Base-by-base conservation (phyloP, 192 early-diverging fungal genomes). In the Funneliformis geosporum region DNA sequence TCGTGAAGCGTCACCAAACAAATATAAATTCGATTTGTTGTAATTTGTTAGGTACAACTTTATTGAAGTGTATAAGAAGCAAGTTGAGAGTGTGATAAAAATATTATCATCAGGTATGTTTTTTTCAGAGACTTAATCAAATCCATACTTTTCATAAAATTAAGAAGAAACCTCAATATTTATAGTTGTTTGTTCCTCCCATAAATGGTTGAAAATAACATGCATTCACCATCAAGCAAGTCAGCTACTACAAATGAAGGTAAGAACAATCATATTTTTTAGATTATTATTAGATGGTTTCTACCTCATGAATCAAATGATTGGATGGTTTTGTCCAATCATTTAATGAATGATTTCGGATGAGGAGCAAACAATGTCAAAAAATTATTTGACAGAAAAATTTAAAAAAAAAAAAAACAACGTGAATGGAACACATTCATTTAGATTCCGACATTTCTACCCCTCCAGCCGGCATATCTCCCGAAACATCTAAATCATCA, bases 381-480 rank as follows among this genome's bases (percentile, higher is more conserved):
- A 25, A 33, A 28, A 14, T 12, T 0, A 10, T 65, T 33, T 65
- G 62, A 28, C 23, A 65, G 28, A 12, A 14, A 28, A 5, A 8
- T 10, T 65, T 11, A 28, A n/a, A 27, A 66, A 11, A 27, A 5
- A 12, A 66, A 33, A 33, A 66, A 21, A 2, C 16, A 12, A 18
- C 18, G n/a, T 69, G 33, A 69, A 40, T 40, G n/a, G 8, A 43
- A n/a, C 46, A 16, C 23, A 44, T 71, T 12, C 23, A 16, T 21
- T 73, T 73, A 73, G 46, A 59, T 50, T 73, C 71, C 27, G 71
- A 73, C 6, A 47, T 73, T 25, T 33, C 44, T 46, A 73, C 43
- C 27, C 25, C 39, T 23, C 16, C 23, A n/a, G 5, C 43, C 23
- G 28, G 10, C 46, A 50, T 14, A 55, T 73, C 71, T 55, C 44